A percentile compares a stretch with the other conserved stretches of the same genome.
Conservation (phyloP, 345 rosid species). For the Bretschneidera sinensis region DNA sequence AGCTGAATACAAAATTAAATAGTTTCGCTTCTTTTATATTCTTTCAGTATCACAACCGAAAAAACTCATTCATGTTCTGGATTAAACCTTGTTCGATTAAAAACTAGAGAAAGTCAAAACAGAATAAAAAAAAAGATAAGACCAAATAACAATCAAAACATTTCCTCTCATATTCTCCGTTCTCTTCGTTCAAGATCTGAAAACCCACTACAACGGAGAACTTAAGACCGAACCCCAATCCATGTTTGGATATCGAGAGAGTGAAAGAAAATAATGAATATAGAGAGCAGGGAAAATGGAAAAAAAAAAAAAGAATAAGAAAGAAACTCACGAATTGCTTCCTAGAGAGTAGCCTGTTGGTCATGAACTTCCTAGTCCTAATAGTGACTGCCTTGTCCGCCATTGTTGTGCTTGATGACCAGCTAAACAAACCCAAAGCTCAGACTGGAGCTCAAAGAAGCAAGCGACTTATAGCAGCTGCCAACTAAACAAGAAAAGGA, state of each 20-base stretch:
- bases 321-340: conserved; percentile 78
- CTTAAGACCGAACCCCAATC: not conserved
- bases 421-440: not conserved
- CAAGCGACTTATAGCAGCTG: conserved; percentile 18
- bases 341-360: conserved; percentile 97
- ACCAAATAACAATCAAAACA: no score
- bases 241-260: no score
- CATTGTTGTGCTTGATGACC: conserved; percentile 29
- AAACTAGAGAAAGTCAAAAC: no score
- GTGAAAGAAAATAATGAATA: no score
- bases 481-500: conserved; percentile 13
- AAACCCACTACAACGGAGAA: no score
- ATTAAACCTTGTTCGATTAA: no score
- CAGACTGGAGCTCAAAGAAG: conserved; percentile 14
- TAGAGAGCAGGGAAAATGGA: no score
- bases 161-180: no score
- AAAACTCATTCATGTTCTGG: no score
- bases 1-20: not conserved
- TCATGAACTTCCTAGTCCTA: conserved; percentile 91
- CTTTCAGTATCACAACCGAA: no score
- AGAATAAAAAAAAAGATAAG: no score
- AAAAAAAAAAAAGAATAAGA: no score
- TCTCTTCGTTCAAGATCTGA: not conserved
- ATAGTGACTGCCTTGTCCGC: conserved; percentile 93
- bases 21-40: not conserved